Base-by-base conservation (phyloP, 139 green algal species). In the Medakamo hakoo region DNA sequence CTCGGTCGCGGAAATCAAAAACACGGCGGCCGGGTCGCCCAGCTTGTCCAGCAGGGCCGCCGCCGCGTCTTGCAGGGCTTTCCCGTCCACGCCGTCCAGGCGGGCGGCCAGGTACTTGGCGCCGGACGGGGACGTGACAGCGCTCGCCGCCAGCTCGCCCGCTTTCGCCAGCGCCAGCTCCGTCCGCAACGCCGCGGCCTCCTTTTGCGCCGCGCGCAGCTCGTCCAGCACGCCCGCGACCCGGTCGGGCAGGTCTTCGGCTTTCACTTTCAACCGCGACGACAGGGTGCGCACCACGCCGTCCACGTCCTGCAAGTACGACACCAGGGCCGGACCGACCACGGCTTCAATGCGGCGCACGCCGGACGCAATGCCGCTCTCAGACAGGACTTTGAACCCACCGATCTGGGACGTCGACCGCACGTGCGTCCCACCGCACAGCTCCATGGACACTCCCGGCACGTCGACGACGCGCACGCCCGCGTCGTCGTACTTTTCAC, bases 401-500 rank as follows among this genome's bases (percentile, higher is more conserved):
- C 40, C 40, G 2, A 88, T 74, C 25, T 85, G 70, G 16, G 74
- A 60, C 3, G 83, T 89, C 62, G 79, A 83, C 25, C 23, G 27
- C 24, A 90, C 85, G 76, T 90, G 83, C 2, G 81, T 89, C 49
- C 84, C 86, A 23, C 86, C 86, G 64, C 86, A 93, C 49, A 93
- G 76, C 79, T 97, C 90, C 84, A 95, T 92, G 63, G 74, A 88
- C 25, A 94, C 73, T 27, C 82, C 74, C 4, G 78, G 76, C 22
- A 87, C 70, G 29, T 81, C 69, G 9, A 88, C 73, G 55, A 97
- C 90, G 1, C 90, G 76, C 65, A 96, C 89, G 4, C n/a, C 31
- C 20, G 73, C 72, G 30, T 91, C 86, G 30, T 79, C 84, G 63
- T 97, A 97, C 73, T 95, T 94, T 74, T 97, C 90, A 2, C 90